Conservation (phyloP, 805 yeast genomes). For the Monosporozyma unispora region DNA sequence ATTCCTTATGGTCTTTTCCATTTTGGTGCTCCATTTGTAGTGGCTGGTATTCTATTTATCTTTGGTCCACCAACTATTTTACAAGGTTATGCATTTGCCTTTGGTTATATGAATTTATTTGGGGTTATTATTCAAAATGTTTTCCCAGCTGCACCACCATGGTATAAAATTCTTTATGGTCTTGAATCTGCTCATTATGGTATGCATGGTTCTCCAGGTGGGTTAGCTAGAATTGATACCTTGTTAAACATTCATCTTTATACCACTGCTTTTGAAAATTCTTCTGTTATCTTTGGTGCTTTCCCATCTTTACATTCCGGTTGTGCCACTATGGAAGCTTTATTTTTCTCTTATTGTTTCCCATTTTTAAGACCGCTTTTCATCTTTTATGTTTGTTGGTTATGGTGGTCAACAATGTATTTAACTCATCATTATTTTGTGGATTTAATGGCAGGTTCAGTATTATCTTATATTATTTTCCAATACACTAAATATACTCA, state of each 20-base stretch:
- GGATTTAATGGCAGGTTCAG: slow-evolving; percentile 89
- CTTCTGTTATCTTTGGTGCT: slow-evolving; percentile 94
- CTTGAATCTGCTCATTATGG: slow-evolving; percentile 82
- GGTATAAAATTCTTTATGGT: slow-evolving; percentile 85
- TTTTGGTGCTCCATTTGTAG: slow-evolving; percentile 83
- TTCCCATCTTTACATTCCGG: slow-evolving; percentile 85
- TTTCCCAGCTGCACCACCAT: slow-evolving; percentile 95
- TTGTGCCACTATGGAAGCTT: slow-evolving; percentile 86
- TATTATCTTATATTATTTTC: slow-evolving; percentile 65
- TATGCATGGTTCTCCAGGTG: slow-evolving; percentile 94
- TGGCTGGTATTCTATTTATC: slow-evolving; percentile 65
- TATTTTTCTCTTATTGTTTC: slow-evolving; percentile 75
- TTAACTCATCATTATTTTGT: slow-evolving; percentile 93
- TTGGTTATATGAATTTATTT: slow-evolving; percentile 85
- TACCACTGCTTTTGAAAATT: slow-evolving; percentile 69
- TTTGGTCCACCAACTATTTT: slow-evolving; percentile 89
- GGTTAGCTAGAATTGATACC: slow-evolving; percentile 77
- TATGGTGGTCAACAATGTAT: slow-evolving; percentile 99
- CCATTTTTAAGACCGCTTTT: slow-evolving; percentile 61
- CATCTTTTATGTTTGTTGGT: slow-evolving; percentile 75
- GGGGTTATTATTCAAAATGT: slow-evolving; percentile 78
- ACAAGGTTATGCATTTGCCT: slow-evolving; percentile 80
- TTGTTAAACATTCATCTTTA: slow-evolving; percentile 75
- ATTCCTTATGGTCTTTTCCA: slow-evolving; percentile 89
- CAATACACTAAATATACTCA: slow-evolving; percentile 56